Conservation (phyloP, 345 rosid species). For the Nasturtium officinale region DNA sequence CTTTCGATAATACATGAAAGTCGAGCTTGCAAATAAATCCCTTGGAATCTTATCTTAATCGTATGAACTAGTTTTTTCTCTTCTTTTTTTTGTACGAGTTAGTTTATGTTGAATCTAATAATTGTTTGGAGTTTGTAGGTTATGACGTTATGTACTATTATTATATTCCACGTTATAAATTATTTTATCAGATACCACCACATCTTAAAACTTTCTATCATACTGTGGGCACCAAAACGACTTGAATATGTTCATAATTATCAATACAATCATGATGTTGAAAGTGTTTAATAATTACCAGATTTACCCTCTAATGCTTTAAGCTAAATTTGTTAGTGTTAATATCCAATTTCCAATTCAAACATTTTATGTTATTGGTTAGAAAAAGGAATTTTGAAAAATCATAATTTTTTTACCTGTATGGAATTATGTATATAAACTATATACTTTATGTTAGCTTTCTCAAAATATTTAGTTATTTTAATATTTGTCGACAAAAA, state of each 20-base stretch:
- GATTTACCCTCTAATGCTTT: background rate
- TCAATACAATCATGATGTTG: background rate
- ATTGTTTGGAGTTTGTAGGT: conserved; percentile 3
- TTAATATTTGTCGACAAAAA: no score
- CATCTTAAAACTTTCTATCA: background rate
- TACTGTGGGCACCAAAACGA: conserved; percentile 21
- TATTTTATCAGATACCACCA: conserved; percentile 9
- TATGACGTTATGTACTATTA: background rate
- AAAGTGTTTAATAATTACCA: background rate
- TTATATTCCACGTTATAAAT: background rate
- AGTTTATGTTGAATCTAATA: conserved; percentile 6
- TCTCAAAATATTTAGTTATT: no score
- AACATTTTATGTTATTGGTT: background rate
- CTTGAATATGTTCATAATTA: background rate
- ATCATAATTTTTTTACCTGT: no score
- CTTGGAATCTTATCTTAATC: background rate
- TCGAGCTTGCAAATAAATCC: background rate
- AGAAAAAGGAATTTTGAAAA: background rate
- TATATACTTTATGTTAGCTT: background rate
- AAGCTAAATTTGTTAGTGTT: background rate
- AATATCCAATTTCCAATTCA: background rate
- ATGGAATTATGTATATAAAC: no score
- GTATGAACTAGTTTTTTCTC: background rate
- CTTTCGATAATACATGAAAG: background rate
- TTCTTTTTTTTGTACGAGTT: background rate